These are phyloP conservation scores for Podosphaera fusca DNA, from an alignment of 2,329 filamentous ascomycete genomes.

Conservation along the genomic window DNA sequence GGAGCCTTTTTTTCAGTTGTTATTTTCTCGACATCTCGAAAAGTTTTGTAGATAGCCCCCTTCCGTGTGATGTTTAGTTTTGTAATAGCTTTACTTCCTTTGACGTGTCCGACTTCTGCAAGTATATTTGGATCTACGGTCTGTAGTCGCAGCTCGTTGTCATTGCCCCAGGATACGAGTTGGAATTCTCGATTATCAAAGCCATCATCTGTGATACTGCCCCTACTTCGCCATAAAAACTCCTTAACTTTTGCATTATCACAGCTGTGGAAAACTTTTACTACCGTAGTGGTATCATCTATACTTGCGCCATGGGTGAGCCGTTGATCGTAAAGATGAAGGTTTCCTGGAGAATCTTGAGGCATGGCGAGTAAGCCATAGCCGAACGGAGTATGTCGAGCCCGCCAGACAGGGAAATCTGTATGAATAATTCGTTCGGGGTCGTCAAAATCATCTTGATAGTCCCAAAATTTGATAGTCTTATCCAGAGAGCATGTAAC, in stretches of 20 bases:
- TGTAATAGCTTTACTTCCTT: conserved; percentile 39
- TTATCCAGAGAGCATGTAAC: conserved; percentile 80
- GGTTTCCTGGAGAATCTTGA: conserved; percentile 61
- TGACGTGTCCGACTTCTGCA: conserved; percentile 47
- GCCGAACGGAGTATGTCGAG: conserved; percentile 77
- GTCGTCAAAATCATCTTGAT: conserved; percentile 33
- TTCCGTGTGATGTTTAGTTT: conserved; percentile 55
- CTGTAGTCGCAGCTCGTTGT: conserved; percentile 61
- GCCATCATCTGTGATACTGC: conserved; percentile 37
- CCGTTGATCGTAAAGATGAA: conserved; percentile 62
- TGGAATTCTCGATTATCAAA: conserved; percentile 76
- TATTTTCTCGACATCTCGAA: conserved; percentile 45
- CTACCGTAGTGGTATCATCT: conserved; percentile 25
- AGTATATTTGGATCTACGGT: conserved; percentile 42
- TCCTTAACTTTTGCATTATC: conserved; percentile 54
- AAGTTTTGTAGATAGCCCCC: conserved; percentile 68
- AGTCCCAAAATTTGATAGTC: conserved; percentile 88
- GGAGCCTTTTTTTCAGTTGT: conserved; percentile 32
- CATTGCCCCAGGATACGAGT: conserved; percentile 77
- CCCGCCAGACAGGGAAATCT: conserved; percentile 73
- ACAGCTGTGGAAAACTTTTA: conserved; percentile 36
- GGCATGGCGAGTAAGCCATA: conserved; percentile 76
- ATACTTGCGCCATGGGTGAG: conserved; percentile 20
- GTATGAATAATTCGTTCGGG: conserved; percentile 62
- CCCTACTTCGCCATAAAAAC: conserved; percentile 71